Percentiles rank a stretch among this genome's conserved stretches.
phyloP scores from a whole-genome alignment of 1,284 basidiomycete genomes.

The Rhodotorula sp. region DNA sequence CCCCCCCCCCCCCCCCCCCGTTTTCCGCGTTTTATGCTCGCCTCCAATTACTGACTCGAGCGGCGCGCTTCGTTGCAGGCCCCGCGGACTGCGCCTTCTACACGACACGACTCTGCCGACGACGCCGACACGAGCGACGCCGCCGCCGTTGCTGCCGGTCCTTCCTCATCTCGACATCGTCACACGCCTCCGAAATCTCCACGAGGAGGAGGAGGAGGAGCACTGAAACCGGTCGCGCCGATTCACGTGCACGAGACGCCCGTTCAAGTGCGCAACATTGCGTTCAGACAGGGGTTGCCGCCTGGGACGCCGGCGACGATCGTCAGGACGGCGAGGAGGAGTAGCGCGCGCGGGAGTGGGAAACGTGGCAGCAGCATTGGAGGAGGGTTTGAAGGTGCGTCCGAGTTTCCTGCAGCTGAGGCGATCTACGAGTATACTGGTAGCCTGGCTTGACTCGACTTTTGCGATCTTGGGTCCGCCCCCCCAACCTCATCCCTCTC shows the following conservation, averaged over 20 bases:
- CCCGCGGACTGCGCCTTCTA: neutral
- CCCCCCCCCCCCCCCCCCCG: no score
- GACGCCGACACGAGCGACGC: neutral
- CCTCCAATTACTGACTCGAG: neutral
- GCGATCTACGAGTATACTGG: neutral
- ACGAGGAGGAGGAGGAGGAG: neutral
- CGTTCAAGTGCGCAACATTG: conserved; percentile 33
- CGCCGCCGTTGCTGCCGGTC: neutral
- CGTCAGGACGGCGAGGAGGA: conserved; percentile 12
- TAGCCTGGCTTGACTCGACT: neutral
- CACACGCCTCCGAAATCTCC: conserved; percentile 3
- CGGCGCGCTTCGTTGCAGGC: conserved; percentile 6
- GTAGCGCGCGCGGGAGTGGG: conserved; percentile 29
- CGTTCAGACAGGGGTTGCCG: conserved; percentile 19
- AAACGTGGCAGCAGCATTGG: conserved; percentile 36
- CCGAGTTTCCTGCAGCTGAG: no score
- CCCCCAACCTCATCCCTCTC: neutral
- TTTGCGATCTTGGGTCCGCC: neutral
- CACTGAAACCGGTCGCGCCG: neutral
- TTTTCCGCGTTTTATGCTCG: neutral
- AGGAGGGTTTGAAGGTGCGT: conserved; percentile 33
- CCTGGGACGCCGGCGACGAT: conserved; percentile 26
- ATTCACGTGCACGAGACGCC: conserved; percentile 33
- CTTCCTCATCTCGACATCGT: neutral
- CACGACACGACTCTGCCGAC: neutral